Evolutionary conservation across 164 flowering plant genomes (phyloP), one percentile per base, ranked within the genome.

Genomic region (Magnolia officinalis): DNA sequence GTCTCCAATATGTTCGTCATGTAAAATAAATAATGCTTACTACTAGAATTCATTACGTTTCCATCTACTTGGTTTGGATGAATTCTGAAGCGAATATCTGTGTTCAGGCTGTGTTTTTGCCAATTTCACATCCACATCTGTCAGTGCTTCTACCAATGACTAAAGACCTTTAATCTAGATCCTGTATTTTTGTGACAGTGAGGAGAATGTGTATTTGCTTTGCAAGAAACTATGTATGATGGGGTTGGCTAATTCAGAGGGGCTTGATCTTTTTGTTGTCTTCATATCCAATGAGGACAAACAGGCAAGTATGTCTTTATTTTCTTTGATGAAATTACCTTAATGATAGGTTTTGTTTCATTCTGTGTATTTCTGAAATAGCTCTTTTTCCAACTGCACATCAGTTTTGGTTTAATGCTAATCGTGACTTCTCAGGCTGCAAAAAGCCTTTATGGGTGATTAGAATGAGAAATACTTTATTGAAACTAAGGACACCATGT

Each of bases 251-350:
- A 85, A 90, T 78, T 73, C 83, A 1, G 86, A 84, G 9, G 90
- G 88, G 8, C 85, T 89, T 45, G 96, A 95, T 82, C 92, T 95
- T 68, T 93, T 90, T 79, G 91, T 88, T 58, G 89, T 88, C 31
- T 92, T 95, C 82, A 91, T 95, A 75, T 91, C 97, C 79, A 95
- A 95, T 76, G 92, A 90, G 66, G 84, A 89, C 78, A 95, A 91
- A 80, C 92, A 91, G 93, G 98, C 85, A 88, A 63, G 90, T 80
- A 50, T 69, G 58, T 74, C 72, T 0, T 74, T 2, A 21, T 64
- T 76, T 24, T 49, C 50, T 45, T 29, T 72, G 7, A 67, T 5
- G 19, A 58, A 21, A 20, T 26, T 64, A 2, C 1, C 18, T 29
- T 20, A 23, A 66, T 31, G 13, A 71, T 13, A 50, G 52, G 5